Evolutionary conservation across 106 monocot genomes (phyloP).

Genomic region (Chionographis japonica): DNA sequence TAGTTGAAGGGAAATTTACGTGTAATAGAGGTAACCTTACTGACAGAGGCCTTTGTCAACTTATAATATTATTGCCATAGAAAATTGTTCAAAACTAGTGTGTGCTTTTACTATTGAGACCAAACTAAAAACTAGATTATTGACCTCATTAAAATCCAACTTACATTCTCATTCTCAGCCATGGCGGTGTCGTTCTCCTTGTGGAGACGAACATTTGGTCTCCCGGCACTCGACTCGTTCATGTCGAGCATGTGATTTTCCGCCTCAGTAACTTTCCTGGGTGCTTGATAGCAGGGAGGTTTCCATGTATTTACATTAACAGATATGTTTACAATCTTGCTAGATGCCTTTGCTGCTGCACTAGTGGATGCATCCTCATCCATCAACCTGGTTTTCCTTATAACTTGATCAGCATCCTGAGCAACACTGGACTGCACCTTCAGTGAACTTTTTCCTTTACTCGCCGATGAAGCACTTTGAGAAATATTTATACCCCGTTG

Average conservation of each 20-base stretch:
- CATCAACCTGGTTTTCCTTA: constrained; percentile 25
- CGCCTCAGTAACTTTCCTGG: constrained; percentile 16
- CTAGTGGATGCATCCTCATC: constrained; percentile 24
- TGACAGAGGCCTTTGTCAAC: too few relatives aligned
- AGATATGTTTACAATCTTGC: constrained; percentile 77
- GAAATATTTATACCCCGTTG: constrained; percentile 17
- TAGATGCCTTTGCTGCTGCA: constrained; percentile 32
- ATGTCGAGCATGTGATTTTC: constrained; percentile 20
- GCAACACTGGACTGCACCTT: constrained; percentile 45
- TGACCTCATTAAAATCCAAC: background rate
- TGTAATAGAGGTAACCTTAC: too few relatives aligned
- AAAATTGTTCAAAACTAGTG: too few relatives aligned
- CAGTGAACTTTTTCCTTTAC: constrained; percentile 29
- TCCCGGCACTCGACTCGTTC: constrained; percentile 18
- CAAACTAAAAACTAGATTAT: background rate
- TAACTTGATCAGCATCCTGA: constrained; percentile 35
- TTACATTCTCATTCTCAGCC: constrained; percentile 37
- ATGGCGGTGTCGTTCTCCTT: constrained; percentile 26
- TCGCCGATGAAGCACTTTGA: constrained; percentile 28
- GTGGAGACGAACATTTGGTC: constrained; percentile 9
- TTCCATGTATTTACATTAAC: constrained; percentile 87
- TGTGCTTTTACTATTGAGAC: background rate
- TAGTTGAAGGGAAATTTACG: too few relatives aligned
- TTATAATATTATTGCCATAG: too few relatives aligned
- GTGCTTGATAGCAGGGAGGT: constrained; percentile 25